Percentiles rank a stretch among this genome's conserved stretches.
These are phyloP conservation scores for Phalaenopsis hybrid DNA, from an alignment of 116 monocot species.

Conservation along the genomic window DNA sequence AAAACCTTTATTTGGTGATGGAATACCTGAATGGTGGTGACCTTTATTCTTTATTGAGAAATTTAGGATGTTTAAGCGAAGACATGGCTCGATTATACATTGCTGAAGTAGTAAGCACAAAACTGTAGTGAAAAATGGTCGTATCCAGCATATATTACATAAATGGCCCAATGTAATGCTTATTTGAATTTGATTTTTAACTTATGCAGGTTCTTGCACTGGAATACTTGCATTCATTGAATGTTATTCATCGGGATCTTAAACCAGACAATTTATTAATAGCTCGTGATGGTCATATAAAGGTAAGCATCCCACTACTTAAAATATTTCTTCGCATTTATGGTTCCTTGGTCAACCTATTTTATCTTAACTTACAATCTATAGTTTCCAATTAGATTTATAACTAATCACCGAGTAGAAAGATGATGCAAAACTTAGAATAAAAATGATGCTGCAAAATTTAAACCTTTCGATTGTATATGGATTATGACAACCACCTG, in stretches of 20 bases:
- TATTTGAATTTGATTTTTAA: conserved; percentile 8
- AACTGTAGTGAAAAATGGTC: neutral
- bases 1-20: conserved; percentile 98
- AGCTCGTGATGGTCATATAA: conserved; percentile 86
- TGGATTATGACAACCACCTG: neutral
- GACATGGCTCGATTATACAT: conserved; percentile 87
- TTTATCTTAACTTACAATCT: neutral
- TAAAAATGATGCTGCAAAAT: neutral
- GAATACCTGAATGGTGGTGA: conserved; percentile 98
- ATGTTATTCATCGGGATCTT: conserved; percentile 93
- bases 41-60: conserved; percentile 90
- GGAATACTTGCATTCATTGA: conserved; percentile 90
- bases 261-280: conserved; percentile 97
- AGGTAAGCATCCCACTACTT: conserved; percentile 40
- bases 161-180: conserved; percentile 1
- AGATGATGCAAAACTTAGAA: neutral
- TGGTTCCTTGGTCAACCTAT: neutral
- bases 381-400: neutral
- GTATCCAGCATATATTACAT: neutral
- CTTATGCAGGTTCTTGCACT: conserved; percentile 81
- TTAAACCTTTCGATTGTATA: neutral
- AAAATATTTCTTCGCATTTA: neutral
- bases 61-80: conserved; percentile 88
- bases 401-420: neutral
- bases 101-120: conserved; percentile 75